Conservation (phyloP, 2,329 filamentous ascomycete genomes). For the Penicillium brasilianum region DNA sequence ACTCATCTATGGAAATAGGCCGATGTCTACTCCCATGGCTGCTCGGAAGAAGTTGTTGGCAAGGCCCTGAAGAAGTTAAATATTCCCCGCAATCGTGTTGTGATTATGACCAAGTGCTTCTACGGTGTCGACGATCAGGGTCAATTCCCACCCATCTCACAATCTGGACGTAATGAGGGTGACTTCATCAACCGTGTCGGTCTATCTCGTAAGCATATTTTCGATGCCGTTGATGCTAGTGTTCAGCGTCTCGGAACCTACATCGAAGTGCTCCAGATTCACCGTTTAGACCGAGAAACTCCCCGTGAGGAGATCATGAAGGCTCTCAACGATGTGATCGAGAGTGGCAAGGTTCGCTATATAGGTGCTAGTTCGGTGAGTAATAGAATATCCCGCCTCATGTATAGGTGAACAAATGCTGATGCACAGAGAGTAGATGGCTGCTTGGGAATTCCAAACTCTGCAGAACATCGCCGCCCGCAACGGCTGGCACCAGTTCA, state of each 20-base stretch:
- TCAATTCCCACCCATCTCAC: slow-evolving; percentile 34
- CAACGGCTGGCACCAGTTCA: slow-evolving; percentile 57
- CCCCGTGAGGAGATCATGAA: slow-evolving; percentile 61
- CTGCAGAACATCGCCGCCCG: slow-evolving; percentile 55
- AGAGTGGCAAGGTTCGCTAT: slow-evolving; percentile 50
- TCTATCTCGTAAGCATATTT: slow-evolving; percentile 67
- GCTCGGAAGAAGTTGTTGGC: slow-evolving; percentile 68
- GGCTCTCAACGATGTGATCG: slow-evolving; percentile 54
- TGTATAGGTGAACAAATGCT: neutral
- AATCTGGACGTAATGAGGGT: slow-evolving; percentile 35
- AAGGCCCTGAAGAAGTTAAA: slow-evolving; percentile 68
- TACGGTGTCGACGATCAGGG: slow-evolving; percentile 40
- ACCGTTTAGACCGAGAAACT: slow-evolving; percentile 55
- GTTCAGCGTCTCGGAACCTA: slow-evolving; percentile 57
- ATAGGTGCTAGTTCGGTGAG: slow-evolving; percentile 46
- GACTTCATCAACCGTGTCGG: slow-evolving; percentile 50
- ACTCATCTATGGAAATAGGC: slow-evolving; percentile 33
- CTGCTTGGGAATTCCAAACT: slow-evolving; percentile 57
- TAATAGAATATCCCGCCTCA: neutral
- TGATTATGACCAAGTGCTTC: slow-evolving; percentile 70
- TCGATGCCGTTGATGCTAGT: slow-evolving; percentile 67
- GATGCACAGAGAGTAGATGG: slow-evolving; percentile 45
- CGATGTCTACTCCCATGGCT: slow-evolving; percentile 60
- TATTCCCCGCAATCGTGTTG: slow-evolving; percentile 68
- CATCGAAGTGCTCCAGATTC: slow-evolving; percentile 63